Base-by-base conservation (phyloP, 2,329 filamentous ascomycete species). In the Xylariaceae sp. region DNA sequence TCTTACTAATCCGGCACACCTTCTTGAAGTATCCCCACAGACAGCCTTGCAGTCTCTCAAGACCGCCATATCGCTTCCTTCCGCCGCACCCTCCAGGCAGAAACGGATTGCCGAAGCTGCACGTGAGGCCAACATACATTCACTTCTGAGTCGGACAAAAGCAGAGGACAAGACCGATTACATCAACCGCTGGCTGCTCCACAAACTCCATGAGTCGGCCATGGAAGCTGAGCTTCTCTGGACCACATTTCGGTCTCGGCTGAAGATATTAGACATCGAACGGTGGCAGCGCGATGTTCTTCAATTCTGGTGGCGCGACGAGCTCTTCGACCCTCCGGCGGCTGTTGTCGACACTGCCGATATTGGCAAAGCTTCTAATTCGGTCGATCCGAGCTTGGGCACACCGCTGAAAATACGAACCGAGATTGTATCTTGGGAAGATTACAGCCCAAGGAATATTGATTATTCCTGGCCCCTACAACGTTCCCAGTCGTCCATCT, bases 111-210 rank as follows among this genome's bases (percentile, higher is more conserved):
- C 69, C 1, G 64, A 71, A 17, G 74, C 75, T 2, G 67, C 71
- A 46, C 80, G 78, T 51, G 79, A 81, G 60, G 72, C 70, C n/a
- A 69, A 68, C 31, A 80, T 81, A 47, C 66, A 74, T 41, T 70
- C 64, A 6, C 68, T 79, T 11, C 62, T 79, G n/a, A 47, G 34
- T 2, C 42, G 10, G 13, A 59, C 65, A 3, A 60, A 68, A 11
- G 59, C 61, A 2, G 70, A 69, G 2, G 69, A 71, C 57, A 76
- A 73, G 55, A 65, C 63, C 1, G 73, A 79, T 45, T 78, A 72
- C 50, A 72, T 82, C 59, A 76, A 75, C 56, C 70, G 76, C 39
- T 82, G 80, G 79, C 65, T 82, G 2, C 69, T 82, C 12, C 75
- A 81, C 44, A 73, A 75, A 40, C 68, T 82, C 39, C 73, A 77